Conservation (phyloP, 1,284 basidiomycete species). For the Ganoderma meredithae region DNA sequence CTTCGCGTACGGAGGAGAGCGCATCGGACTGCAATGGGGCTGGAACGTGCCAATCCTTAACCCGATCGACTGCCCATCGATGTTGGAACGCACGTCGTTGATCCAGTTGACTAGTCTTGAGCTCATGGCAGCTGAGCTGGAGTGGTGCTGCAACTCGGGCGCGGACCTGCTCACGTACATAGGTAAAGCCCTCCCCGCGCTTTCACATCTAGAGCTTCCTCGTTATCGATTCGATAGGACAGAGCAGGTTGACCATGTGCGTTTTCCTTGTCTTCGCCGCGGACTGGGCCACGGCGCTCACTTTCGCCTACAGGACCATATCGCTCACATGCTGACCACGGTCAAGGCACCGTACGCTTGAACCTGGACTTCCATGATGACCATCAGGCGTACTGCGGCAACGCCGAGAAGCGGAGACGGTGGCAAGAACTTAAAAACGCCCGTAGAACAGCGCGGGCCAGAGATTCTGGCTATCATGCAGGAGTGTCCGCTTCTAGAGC, state of each 20-base stretch:
- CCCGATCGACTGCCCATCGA: background rate
- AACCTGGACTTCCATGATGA: slow-evolving; percentile 17
- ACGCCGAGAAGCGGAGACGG: background rate
- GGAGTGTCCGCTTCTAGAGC: background rate
- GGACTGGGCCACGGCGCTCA: too few species aligned
- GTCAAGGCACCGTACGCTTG: background rate
- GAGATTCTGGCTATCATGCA: background rate
- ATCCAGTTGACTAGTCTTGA: slow-evolving; percentile 6
- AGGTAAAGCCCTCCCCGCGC: background rate
- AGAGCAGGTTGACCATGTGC: background rate
- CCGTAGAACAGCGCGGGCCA: background rate
- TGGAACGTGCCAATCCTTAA: background rate
- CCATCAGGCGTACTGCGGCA: slow-evolving; percentile 4
- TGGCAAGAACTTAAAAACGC: background rate
- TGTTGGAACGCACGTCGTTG: background rate
- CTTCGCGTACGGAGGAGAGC: background rate
- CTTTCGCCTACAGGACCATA: background rate
- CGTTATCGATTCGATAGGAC: background rate
- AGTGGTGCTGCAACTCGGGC: background rate
- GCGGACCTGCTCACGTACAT: slow-evolving; percentile 4
- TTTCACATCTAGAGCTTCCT: slow-evolving; percentile 10
- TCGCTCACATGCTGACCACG: background rate
- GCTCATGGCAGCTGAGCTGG: slow-evolving; percentile 2
- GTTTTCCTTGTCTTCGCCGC: background rate
- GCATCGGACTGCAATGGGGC: background rate